phyloP scores from a whole-genome alignment of 495 filamentous ascomycete genomes.

The Penicillium cosmopolitanum region DNA sequence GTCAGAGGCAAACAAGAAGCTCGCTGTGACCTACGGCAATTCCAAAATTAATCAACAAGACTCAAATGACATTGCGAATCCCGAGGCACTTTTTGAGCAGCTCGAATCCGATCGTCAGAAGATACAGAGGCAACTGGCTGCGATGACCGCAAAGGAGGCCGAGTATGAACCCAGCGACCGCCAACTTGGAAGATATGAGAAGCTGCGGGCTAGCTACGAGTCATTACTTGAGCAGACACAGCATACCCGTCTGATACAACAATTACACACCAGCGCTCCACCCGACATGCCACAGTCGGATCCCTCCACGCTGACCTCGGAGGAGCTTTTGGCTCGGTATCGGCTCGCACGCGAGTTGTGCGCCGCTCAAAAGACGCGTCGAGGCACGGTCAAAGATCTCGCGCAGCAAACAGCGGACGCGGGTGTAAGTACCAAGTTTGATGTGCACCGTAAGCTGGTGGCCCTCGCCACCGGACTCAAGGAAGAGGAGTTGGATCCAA shows the following conservation, averaged over 20 bases:
- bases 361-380: slow-evolving; percentile 45
- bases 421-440: slow-evolving; percentile 55
- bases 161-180: slow-evolving; percentile 34
- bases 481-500: slow-evolving; percentile 53
- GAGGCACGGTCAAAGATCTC: slow-evolving; percentile 46
- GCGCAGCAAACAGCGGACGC: slow-evolving; percentile 51
- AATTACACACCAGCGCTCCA: slow-evolving; percentile 25
- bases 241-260: slow-evolving; percentile 28
- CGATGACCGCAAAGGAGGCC: slow-evolving; percentile 37
- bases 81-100: slow-evolving; percentile 47
- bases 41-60: slow-evolving; percentile 42
- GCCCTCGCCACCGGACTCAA: slow-evolving; percentile 52
- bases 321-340: slow-evolving; percentile 36
- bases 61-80: slow-evolving; percentile 46
- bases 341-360: slow-evolving; percentile 41
- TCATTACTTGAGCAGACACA: slow-evolving; percentile 51
- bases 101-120: slow-evolving; percentile 50
- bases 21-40: slow-evolving; percentile 45
- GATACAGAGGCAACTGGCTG: slow-evolving; percentile 38
- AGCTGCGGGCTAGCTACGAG: slow-evolving; percentile 38
- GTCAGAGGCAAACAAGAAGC: slow-evolving; percentile 50
- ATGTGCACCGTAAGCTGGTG: slow-evolving; percentile 57
- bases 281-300: slow-evolving; percentile 15
- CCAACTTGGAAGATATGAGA: slow-evolving; percentile 41
- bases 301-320: slow-evolving; percentile 25